phyloP scores from a whole-genome alignment of 202 grass and related monocot genomes.

The Zizania palustris region DNA sequence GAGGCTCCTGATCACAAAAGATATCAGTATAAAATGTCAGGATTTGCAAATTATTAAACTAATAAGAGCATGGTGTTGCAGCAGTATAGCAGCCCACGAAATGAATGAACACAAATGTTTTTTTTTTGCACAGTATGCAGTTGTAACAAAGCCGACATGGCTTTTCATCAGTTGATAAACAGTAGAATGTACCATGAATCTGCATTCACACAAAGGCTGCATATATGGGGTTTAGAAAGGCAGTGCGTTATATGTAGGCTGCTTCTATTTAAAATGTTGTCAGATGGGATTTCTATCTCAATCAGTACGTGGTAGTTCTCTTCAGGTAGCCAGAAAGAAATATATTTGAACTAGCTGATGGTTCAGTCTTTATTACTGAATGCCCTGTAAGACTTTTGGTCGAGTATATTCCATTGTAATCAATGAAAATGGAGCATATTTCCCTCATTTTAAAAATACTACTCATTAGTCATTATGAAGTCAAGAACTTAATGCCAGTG shows the following conservation, averaged over 20 bases:
- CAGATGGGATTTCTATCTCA: background rate
- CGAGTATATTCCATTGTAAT: background rate
- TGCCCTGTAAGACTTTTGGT: background rate
- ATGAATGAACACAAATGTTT: background rate
- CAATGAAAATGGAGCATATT: background rate
- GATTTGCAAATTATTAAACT: background rate
- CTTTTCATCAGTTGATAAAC: background rate
- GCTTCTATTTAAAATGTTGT: background rate
- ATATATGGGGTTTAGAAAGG: background rate
- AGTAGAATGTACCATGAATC: background rate
- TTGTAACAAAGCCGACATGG: background rate
- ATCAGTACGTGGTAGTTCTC: no score
- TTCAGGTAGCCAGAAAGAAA: background rate
- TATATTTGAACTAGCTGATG: background rate
- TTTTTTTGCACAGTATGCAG: background rate
- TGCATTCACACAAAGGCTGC: background rate
- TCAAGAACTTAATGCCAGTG: background rate
- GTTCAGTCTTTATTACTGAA: background rate
- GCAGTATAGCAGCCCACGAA: background rate
- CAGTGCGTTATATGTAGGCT: background rate
- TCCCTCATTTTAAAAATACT: background rate
- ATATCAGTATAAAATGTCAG: background rate
- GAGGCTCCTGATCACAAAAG: conserved; percentile 64
- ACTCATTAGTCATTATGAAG: background rate
- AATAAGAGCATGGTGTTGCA: background rate